Base-by-base conservation (phyloP, 2,329 filamentous ascomycete species). In the Ascochyta rabiei region DNA sequence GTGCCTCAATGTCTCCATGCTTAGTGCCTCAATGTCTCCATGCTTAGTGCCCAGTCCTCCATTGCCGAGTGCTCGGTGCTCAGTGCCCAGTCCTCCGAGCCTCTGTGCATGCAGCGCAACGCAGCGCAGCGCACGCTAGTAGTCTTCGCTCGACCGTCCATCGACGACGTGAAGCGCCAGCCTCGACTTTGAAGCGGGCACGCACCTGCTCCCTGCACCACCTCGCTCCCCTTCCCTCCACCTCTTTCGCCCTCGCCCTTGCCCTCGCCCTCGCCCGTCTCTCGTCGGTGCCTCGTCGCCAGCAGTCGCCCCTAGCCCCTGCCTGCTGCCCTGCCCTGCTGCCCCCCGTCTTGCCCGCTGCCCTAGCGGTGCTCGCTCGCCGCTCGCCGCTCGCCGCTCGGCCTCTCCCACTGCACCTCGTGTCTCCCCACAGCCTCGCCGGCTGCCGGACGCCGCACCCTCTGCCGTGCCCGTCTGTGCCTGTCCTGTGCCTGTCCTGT, bases 301-400 rank as follows among this genome's bases (percentile, higher is more conserved):
- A 15, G 5, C 38, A 28, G 15, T 28, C 38, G 26, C 16, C n/a
- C 21, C 18, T 31, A 37, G 26, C n/a, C n/a, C 39, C 21, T 16
- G 33, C 31, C 48, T 35, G 26, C 41, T 28, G 48, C 40, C 26
- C 33, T 38, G 45, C 45, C 16, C 33, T n/a, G 40, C 34, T 35
- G 26, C 15, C 4, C 19, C 13, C 4, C 39, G n/a, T 21, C 44
- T 38, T 50, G 21, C 33, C 53, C 41, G 56, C 55, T 57, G 57
- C 58, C 61, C 61, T 61, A 59, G 48, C 57, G 48, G 67, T 63
- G 67, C 66, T 66, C 64, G 66, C 57, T 69, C 57, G 60, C 57
- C 48, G 57, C 54, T 60, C 62, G 67, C n/a, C 64, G 66, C 57
- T 69, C 57, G 60, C 57, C 48, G 57, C 54, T 60, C 62, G 67